A percentile compares a stretch with the other conserved stretches of the same genome.
These are phyloP conservation scores for Tolypocladium amazonense DNA, from an alignment of 2,329 filamentous ascomycete species.

Conservation along the genomic window DNA sequence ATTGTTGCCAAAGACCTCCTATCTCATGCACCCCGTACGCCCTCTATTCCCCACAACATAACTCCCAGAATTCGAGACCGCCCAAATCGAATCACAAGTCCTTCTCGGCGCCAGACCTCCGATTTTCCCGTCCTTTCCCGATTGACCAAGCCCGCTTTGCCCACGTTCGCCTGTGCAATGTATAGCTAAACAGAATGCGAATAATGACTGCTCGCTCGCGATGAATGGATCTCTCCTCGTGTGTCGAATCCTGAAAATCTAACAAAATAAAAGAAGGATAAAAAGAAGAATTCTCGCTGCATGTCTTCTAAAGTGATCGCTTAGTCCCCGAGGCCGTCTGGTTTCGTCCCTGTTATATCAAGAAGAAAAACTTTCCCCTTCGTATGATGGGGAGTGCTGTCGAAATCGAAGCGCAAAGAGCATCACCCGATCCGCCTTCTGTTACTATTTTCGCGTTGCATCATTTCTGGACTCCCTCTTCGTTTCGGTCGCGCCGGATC, in stretches of 20 bases:
- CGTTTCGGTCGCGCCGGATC: slow-evolving; percentile 38
- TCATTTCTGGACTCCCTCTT: slow-evolving; percentile 37
- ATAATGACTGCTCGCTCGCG: background rate
- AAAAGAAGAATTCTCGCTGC: background rate
- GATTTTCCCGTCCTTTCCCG: background rate
- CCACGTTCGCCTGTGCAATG: background rate
- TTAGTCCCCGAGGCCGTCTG: background rate
- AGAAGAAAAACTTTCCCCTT: background rate
- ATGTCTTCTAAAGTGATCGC: background rate
- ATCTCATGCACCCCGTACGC: background rate
- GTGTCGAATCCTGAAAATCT: background rate
- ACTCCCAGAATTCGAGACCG: background rate
- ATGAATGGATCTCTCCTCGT: background rate
- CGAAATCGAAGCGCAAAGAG: background rate
- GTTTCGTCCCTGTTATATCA: background rate
- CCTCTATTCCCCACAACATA: background rate
- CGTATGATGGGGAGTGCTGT: background rate
- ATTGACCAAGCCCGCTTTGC: background rate
- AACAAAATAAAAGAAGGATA: too few relatives aligned
- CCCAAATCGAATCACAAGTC: background rate
- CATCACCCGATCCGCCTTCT: slow-evolving; percentile 23
- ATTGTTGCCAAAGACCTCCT: background rate
- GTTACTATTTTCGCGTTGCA: slow-evolving; percentile 33
- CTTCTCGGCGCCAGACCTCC: background rate
- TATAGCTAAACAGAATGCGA: background rate